These are phyloP conservation scores for Pseudoperonospora humuli DNA, from an alignment of 352 stramenopile genomes.

Conservation along the genomic window DNA sequence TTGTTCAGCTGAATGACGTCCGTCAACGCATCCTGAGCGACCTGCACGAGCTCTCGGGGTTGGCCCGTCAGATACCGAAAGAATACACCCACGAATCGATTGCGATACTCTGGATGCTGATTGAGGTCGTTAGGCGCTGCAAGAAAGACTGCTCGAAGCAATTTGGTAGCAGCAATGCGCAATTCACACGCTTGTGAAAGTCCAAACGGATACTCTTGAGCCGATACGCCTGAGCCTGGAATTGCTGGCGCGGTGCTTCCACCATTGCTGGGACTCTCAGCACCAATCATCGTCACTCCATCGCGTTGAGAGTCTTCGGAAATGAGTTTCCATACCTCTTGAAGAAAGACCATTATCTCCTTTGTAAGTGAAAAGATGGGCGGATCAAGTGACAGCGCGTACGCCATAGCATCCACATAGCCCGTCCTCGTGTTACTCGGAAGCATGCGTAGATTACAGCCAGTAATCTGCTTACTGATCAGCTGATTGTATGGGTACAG, in stretches of 20 bases:
- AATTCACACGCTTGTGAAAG: constrained; percentile 75
- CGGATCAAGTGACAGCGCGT: constrained; percentile 59
- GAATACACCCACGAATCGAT: constrained; percentile 84
- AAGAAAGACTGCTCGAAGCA: constrained; percentile 83
- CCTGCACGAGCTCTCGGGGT: constrained; percentile 70
- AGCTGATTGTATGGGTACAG: constrained; percentile 80
- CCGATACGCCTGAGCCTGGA: constrained; percentile 37
- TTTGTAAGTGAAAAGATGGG: constrained; percentile 81
- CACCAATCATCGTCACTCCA: constrained; percentile 18
- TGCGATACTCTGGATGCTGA: constrained; percentile 74
- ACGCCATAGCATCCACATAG: constrained; percentile 84
- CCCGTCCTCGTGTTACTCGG: constrained; percentile 58
- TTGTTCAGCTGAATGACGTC: constrained; percentile 83
- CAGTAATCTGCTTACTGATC: constrained; percentile 80
- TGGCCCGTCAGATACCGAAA: constrained; percentile 88
- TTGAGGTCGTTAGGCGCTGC: constrained; percentile 78
- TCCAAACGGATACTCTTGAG: constrained; percentile 83
- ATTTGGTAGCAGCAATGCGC: constrained; percentile 80
- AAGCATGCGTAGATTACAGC: constrained; percentile 67
- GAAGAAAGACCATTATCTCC: constrained; percentile 77
- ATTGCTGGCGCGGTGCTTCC: constrained; percentile 20
- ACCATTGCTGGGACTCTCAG: constrained; percentile 18
- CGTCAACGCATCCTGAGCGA: constrained; percentile 73
- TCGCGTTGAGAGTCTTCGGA: constrained; percentile 52
- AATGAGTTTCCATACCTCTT: constrained; percentile 82